phyloP scores from a whole-genome alignment of 2,329 filamentous ascomycete genomes.

The Apiospora aurea region DNA sequence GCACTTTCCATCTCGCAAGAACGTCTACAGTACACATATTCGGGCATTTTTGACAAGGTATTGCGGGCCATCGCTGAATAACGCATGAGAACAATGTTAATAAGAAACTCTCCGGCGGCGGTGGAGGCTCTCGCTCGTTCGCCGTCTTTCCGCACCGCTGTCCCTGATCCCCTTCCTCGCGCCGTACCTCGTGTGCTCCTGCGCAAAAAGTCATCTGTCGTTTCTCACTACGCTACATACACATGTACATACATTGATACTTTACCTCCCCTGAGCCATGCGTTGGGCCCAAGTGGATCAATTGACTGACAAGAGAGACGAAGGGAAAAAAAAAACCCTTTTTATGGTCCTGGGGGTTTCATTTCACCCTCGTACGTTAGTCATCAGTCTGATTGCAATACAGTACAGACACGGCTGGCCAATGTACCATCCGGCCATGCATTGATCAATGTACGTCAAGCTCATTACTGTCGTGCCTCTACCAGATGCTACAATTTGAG shows the following conservation, averaged over 20 bases:
- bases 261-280: background rate
- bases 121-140: conserved; percentile 6
- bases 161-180: background rate
- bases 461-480: background rate
- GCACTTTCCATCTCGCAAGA: background rate
- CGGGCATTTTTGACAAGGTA: background rate
- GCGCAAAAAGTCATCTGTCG: background rate
- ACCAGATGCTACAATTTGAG: too few relatives aligned
- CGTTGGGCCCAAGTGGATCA: conserved; percentile 3
- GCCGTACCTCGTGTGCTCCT: background rate
- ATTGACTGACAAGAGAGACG: background rate
- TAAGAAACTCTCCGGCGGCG: conserved; percentile 17
- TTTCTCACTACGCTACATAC: background rate
- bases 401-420: background rate
- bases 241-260: too few relatives aligned
- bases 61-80: background rate
- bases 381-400: background rate
- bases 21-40: background rate
- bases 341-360: conserved; percentile 8
- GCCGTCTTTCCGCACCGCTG: conserved; percentile 1
- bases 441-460: background rate
- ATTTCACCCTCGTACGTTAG: conserved; percentile 15
- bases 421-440: background rate
- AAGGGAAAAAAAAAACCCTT: background rate
- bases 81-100: conserved; percentile 7